A percentile compares a stretch with the other conserved stretches of the same genome.
phyloP scores from a whole-genome alignment of 2,329 filamentous ascomycete genomes.

The Clonostachys byssicola region DNA sequence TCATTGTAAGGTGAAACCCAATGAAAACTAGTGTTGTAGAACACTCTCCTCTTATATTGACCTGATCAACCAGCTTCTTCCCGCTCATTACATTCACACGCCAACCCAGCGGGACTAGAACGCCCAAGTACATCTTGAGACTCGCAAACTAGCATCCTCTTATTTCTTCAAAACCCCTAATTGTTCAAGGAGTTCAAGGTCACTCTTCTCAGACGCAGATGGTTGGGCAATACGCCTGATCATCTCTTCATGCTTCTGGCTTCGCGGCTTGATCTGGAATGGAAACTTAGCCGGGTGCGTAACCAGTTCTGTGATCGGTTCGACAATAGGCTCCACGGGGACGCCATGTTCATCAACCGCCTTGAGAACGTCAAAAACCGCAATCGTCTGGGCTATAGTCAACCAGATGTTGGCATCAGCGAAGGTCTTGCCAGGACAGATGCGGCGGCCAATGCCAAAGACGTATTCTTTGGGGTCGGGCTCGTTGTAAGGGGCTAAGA shows the following conservation, averaged over 20 bases:
- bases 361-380: constrained; percentile 32
- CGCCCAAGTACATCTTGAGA: too few species aligned
- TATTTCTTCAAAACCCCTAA: too few species aligned
- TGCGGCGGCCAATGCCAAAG: constrained; percentile 11
- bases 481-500: constrained; percentile 4
- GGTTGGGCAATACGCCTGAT: constrained; percentile 4
- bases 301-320: constrained; percentile 4
- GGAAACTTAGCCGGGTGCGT: constrained; percentile 7
- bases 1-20: too few species aligned
- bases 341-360: constrained; percentile 21
- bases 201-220: constrained; percentile 7
- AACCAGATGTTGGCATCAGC: constrained; percentile 10
- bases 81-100: too few species aligned
- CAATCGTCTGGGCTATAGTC: constrained; percentile 26
- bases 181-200: constrained; percentile 12
- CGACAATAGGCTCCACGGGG: constrained; percentile 1
- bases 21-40: too few species aligned
- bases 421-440: constrained; percentile 11
- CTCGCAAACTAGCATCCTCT: too few species aligned
- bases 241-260: constrained; percentile 4
- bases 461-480: constrained; percentile 7
- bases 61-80: too few species aligned
- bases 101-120: too few species aligned
- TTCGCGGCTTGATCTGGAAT: constrained; percentile 4
- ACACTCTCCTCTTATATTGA: too few species aligned